Percentiles rank a stretch among this genome's conserved stretches.
Evolutionary conservation across 345 rosid genomes (phyloP).

Genomic region (Combretum micranthum): DNA sequence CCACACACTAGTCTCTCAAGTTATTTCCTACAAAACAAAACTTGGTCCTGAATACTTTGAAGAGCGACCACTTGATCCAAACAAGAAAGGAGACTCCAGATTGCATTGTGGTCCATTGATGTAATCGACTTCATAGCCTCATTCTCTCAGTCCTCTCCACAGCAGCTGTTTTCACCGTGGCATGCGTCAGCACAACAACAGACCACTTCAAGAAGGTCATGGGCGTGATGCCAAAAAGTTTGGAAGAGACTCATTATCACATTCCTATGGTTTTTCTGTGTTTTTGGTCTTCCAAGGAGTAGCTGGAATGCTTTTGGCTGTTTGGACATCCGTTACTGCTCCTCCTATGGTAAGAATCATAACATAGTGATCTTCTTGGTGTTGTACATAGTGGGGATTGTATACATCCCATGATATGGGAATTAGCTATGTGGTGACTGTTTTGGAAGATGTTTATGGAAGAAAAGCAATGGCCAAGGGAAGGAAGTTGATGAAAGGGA

Average conservation of each 20-base stretch:
- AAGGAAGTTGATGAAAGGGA: conserved; percentile 35
- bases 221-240: conserved; percentile 42
- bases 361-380: background rate
- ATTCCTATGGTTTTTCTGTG: conserved; percentile 17
- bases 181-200: conserved; percentile 33
- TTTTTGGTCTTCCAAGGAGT: conserved; percentile 13
- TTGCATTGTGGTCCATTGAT: conserved; percentile 22
- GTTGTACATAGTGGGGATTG: conserved; percentile 15
- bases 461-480: conserved; percentile 35
- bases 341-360: background rate
- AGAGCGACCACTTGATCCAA: no score
- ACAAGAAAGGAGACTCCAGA: no score
- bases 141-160: conserved; percentile 40
- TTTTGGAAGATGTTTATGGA: no score
- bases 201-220: conserved; percentile 30
- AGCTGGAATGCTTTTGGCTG: background rate
- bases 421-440: conserved; percentile 41
- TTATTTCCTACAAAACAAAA: no score
- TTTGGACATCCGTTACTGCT: background rate
- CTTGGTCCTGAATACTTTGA: no score
- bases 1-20: no score
- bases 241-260: no score
- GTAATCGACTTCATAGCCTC: conserved; percentile 24
- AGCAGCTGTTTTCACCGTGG: no score
- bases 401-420: conserved; percentile 38